These are phyloP conservation scores for Solanum tarapatanum DNA, from an alignment of 257 asterid genomes.

Conservation along the genomic window DNA sequence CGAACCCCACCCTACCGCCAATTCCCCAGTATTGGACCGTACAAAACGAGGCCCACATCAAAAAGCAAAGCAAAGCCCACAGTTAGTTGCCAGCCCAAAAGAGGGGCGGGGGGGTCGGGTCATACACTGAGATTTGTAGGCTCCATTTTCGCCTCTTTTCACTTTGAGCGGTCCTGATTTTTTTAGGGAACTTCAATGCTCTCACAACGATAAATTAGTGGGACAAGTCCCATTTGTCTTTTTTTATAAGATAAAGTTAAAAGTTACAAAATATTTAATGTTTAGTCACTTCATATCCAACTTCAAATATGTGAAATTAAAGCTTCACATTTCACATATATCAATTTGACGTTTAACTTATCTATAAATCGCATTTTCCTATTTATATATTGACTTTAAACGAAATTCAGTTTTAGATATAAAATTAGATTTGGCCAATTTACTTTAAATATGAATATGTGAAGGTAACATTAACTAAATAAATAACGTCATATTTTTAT, in stretches of 20 bases:
- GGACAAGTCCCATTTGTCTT: background rate
- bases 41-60: constrained; percentile 8
- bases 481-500: no score
- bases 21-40: background rate
- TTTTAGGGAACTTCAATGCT: background rate
- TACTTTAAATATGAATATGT: background rate
- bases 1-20: background rate
- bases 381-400: background rate
- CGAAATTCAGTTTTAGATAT: background rate
- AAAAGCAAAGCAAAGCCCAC: background rate
- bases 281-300: background rate
- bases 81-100: background rate
- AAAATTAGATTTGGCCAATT: no score
- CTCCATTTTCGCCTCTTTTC: background rate
- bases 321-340: background rate
- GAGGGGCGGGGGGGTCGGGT: background rate
- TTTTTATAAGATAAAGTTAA: background rate
- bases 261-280: background rate
- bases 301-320: background rate
- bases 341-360: background rate
- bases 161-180: background rate
- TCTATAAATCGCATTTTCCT: background rate
- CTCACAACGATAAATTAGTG: background rate
- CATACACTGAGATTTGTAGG: constrained; percentile 1
- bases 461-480: background rate